A percentile compares a stretch with the other conserved stretches of the same genome.
Evolutionary conservation across 352 stramenopile genomes (phyloP).

Genomic region (Pilasporangium apinafurcum): DNA sequence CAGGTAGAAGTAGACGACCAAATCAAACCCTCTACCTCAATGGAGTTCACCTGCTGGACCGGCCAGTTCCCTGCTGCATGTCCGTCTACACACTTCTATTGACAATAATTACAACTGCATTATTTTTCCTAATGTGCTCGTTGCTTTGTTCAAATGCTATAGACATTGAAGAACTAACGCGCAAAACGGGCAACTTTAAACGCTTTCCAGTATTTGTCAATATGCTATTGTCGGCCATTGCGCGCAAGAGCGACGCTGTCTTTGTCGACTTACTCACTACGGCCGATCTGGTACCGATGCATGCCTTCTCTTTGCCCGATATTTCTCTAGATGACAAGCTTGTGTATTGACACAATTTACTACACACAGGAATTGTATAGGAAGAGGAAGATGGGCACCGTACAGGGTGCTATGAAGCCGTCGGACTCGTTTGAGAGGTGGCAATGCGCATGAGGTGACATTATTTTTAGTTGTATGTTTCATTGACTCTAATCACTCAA

Average conservation of each 20-base stretch:
- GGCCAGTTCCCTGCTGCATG: conserved; percentile 48
- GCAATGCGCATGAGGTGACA: too few relatives aligned
- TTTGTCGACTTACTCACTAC: conserved; percentile 91
- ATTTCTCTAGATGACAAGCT: background rate
- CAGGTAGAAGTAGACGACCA: conserved; percentile 62
- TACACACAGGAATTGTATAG: conserved; percentile 55
- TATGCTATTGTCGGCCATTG: conserved; percentile 87
- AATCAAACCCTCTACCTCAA: background rate
- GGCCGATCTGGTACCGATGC: conserved; percentile 53
- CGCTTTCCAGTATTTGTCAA: conserved; percentile 89
- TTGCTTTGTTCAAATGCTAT: background rate
- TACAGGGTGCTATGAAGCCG: background rate
- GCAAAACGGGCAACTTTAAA: conserved; percentile 93
- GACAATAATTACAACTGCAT: too few relatives aligned
- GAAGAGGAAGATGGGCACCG: conserved; percentile 59
- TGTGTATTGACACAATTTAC: background rate
- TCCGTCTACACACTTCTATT: conserved; percentile 6
- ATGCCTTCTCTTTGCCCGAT: background rate
- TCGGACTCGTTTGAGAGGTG: conserved; percentile 10
- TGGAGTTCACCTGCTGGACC: conserved; percentile 40
- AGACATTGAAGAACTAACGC: conserved; percentile 90
- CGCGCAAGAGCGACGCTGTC: conserved; percentile 68
- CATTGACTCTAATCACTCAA: too few relatives aligned
- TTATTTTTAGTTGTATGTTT: too few relatives aligned
- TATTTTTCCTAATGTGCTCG: too few relatives aligned